Evolutionary conservation across 176 grass and related monocot genomes (phyloP), one percentile per base, ranked within the genome.

Genomic region (Pharus latifolius): DNA sequence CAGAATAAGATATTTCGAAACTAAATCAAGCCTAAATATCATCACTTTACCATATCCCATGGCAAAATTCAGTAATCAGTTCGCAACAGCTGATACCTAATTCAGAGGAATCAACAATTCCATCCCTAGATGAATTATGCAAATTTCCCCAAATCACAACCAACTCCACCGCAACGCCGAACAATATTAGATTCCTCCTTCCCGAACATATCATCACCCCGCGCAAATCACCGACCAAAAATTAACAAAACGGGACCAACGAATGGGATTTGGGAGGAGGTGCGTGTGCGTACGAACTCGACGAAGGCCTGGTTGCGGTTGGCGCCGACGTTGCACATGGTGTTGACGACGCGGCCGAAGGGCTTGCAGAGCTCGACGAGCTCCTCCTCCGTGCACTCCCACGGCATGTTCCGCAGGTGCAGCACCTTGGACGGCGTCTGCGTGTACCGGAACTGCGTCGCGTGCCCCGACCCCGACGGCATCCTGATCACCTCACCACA

Each of bases 381-480:
- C 84, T 98, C 94, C 87, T 91, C 94, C 67, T 93, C 94, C 14
- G 87, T 81, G 84, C 94, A 88, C 47, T 98, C 94, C 90, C 90
- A 98, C 27, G 94, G 94, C 84, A 98, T 86, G 67, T 98, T 98
- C 60, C 94, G 89, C 51, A 98, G 84, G 81, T 98, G 94, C 47
- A 98, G 84, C 64, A 98, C 94, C 90, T 98, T 98, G 45, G 94
- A 98, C 16, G 94, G 94, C 70, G 94, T 90, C 71, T 98, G 94
- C 56, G 89, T 98, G 81, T 85, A 90, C 78, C 92, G 79, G 25
- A 91, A 96, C 77, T 91, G 92, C 46, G 80, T 84, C 32, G 78
- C 38, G 16, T 65, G 81, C n/a, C 81, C 78, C 49, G 85, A 81
- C 16, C 84, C 70, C 64, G 91, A 82, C 62, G 94, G 86, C 94